Base-by-base conservation (phyloP, 1,139 yeast species). In the Blastobotrys persicus region DNA sequence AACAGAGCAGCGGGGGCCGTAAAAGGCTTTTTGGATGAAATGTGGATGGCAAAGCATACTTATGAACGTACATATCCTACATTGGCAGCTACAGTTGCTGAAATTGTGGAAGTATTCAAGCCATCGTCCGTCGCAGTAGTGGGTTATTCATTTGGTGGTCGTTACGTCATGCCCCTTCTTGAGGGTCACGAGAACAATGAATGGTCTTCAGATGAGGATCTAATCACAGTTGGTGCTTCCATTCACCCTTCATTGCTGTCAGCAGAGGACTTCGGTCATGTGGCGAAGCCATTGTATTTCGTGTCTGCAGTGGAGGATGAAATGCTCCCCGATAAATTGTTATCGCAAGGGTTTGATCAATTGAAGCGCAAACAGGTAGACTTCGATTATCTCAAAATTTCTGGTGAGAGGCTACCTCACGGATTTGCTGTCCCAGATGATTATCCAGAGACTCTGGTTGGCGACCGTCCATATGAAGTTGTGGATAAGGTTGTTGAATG, bases 361-460 rank as follows among this genome's bases (percentile, higher is more conserved):
- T 56, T 64, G 31, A 59, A 49, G 40, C 58, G 52, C 17, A 50
- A 44, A 47, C 55, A 54, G 44, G 63, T 60, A 12, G 55, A 53
- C 26, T 56, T 61, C 42, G 65, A 61, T 14, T 52, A 45, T 37
- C 42, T 51, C 3, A 60, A 55, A 42, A 52, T 59, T 45, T 54
- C 48, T 3, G 60, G 52, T 39, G 54, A 38, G 51, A 17, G 31
- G 2, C 53, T 70, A 17, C 75, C 75, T 3, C 74, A 70, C 55
- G 74, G 75, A 2, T 71, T 71, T 57, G 71, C 71, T 1, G 72
- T 71, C 18, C 68, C 70, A 20, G 73, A 74, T 1, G 75, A 71
- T 47, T 71, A 70, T 48, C 60, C 67, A 4, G 56, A 51, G 12
- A 39, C 53, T 1, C 52, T 53, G 23, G 68, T 64, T 2, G 67